Percentiles rank a stretch among this genome's conserved stretches.
Conservation (phyloP, 805 yeast genomes). For the Yarrowia yakushimensis region DNA sequence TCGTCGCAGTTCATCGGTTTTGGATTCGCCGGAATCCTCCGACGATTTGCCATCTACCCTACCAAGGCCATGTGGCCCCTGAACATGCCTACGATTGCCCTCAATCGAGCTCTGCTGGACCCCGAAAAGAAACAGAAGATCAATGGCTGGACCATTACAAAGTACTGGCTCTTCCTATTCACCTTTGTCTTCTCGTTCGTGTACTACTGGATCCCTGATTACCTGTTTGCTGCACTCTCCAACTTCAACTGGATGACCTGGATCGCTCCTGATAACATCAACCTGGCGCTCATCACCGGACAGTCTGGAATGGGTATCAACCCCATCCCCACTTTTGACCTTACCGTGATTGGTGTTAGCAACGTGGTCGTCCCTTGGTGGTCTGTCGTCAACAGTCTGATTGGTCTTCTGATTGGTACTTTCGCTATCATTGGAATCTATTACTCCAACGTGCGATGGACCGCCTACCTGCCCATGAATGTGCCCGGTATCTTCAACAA, state of each 20-base stretch:
- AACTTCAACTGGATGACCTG: constrained; percentile 59
- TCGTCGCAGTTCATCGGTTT: constrained; percentile 64
- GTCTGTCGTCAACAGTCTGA: constrained; percentile 12
- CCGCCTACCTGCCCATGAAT: constrained; percentile 51
- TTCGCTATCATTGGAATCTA: constrained; percentile 34
- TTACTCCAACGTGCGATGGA: constrained; percentile 49
- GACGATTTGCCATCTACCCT: constrained; percentile 58
- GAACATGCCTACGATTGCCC: constrained; percentile 54
- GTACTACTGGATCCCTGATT: constrained; percentile 60
- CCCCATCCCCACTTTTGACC: constrained; percentile 45
- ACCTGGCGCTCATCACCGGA: constrained; percentile 53
- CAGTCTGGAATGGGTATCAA: constrained; percentile 40
- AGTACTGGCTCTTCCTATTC: constrained; percentile 43
- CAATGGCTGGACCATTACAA: constrained; percentile 51
- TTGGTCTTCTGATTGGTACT: constrained; percentile 24
- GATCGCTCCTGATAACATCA: constrained; percentile 52
- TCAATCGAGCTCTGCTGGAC: constrained; percentile 49
- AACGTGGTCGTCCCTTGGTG: constrained; percentile 28
- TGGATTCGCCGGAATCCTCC: constrained; percentile 59
- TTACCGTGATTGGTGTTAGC: constrained; percentile 36
- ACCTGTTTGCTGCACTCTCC: constrained; percentile 54
- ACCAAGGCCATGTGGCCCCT: constrained; percentile 65
- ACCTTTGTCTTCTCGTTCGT: constrained; percentile 44
- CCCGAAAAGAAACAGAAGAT: constrained; percentile 41
- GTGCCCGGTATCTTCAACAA: constrained; percentile 43